Evolutionary conservation across 2,329 filamentous ascomycete genomes (phyloP).

Genomic region (Tolypocladium ophioglossoides): DNA sequence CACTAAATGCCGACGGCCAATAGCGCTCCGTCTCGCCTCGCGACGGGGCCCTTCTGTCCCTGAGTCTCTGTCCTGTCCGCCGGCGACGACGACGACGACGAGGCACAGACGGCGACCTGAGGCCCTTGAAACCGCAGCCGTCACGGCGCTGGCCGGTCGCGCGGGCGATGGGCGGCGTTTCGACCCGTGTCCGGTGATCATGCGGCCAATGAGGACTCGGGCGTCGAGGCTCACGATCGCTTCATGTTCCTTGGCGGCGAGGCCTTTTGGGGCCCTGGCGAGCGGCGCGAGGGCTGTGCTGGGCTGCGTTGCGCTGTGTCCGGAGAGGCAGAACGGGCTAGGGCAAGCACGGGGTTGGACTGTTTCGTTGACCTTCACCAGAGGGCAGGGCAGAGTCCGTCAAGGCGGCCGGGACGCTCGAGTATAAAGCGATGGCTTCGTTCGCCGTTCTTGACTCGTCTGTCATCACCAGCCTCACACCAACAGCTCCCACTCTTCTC

Average conservation of each 20-base stretch:
- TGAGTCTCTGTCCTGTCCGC: too few species aligned
- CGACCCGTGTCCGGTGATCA: background rate
- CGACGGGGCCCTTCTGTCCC: too few species aligned
- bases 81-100: background rate
- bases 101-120: background rate
- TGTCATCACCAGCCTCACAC: constrained; percentile 2
- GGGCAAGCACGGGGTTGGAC: background rate
- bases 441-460: background rate
- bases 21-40: background rate
- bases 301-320: background rate
- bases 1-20: background rate
- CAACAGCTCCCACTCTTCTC: background rate
- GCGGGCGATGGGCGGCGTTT: background rate
- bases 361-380: background rate
- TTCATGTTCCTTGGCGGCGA: background rate
- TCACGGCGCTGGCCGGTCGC: background rate
- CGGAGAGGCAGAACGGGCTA: background rate
- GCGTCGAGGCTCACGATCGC: background rate
- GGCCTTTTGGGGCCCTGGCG: background rate
- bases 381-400: background rate
- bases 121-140: background rate
- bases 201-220: background rate
- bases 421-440: constrained; percentile 3
- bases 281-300: background rate
- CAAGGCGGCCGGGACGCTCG: background rate